phyloP scores from a whole-genome alignment of 1,139 yeast species.

The Yamadazyma trypodendri region DNA sequence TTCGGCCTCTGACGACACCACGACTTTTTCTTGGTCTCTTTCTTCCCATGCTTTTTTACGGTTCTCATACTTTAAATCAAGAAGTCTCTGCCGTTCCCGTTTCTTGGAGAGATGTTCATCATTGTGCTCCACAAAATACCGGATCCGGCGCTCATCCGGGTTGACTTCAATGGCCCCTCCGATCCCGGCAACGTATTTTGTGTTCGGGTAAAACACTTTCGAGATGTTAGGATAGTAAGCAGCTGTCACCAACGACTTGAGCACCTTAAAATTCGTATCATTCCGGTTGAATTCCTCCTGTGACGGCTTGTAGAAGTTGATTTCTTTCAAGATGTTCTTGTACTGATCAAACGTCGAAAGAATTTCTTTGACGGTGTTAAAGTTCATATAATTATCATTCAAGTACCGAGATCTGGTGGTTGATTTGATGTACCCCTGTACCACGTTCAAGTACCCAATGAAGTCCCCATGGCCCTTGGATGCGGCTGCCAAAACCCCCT shows the following conservation, averaged over 20 bases:
- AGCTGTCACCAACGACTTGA: conserved; percentile 73
- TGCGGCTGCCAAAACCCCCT: conserved; percentile 43
- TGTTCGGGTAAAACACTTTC: conserved; percentile 77
- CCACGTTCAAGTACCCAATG: conserved; percentile 59
- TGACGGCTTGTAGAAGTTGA: conserved; percentile 56
- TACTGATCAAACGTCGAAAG: conserved; percentile 69
- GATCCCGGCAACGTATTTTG: conserved; percentile 66
- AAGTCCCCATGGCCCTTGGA: conserved; percentile 63
- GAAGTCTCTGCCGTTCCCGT: conserved; percentile 7
- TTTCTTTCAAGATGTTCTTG: conserved; percentile 62
- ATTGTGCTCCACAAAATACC: conserved; percentile 54
- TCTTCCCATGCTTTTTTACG: conserved; percentile 36
- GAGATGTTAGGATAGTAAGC: conserved; percentile 82
- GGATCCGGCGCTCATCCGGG: conserved; percentile 73
- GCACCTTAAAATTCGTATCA: conserved; percentile 44
- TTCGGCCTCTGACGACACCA: conserved; percentile 24
- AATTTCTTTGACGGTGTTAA: conserved; percentile 66
- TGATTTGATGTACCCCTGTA: conserved; percentile 44
- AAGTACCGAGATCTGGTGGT: conserved; percentile 49
- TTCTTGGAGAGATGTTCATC: conserved; percentile 5
- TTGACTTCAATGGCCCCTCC: conserved; percentile 83
- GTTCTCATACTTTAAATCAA: conserved; percentile 20
- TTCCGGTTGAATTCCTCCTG: conserved; percentile 45
- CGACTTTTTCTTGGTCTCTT: conserved; percentile 28
- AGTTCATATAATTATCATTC: conserved; percentile 62